phyloP scores from a whole-genome alignment of 169 alveolate species.

The Perkinsus marinus region DNA sequence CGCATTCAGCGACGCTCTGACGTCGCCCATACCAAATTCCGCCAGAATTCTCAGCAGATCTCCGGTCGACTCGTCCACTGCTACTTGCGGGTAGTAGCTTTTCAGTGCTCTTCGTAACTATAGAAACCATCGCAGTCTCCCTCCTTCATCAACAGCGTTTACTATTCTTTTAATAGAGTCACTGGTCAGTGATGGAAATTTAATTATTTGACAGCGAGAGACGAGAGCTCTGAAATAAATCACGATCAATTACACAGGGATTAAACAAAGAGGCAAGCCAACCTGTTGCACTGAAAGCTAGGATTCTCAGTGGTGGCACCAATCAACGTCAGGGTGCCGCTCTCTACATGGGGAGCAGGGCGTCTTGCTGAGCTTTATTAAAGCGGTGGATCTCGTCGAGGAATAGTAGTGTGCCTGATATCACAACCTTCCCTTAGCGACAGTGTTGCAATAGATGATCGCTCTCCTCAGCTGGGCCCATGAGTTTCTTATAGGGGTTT shows the following conservation, averaged over 20 bases:
- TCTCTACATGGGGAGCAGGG: slow-evolving; percentile 9
- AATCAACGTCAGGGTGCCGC: neutral
- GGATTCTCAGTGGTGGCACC: slow-evolving; percentile 11
- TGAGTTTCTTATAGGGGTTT: too few relatives aligned
- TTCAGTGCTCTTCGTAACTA: neutral
- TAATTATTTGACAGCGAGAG: neutral
- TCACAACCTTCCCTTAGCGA: too few relatives aligned
- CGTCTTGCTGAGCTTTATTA: slow-evolving; percentile 11
- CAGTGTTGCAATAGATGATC: too few relatives aligned
- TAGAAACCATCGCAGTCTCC: neutral
- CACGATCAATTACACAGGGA: too few relatives aligned
- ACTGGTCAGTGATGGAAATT: neutral
- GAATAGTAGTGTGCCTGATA: neutral
- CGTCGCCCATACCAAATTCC: neutral
- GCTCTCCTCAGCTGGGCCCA: too few relatives aligned
- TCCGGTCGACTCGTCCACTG: neutral
- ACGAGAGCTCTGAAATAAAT: neutral
- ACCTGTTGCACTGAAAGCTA: neutral
- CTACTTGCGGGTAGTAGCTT: neutral
- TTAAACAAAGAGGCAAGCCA: neutral
- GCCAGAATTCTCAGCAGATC: neutral
- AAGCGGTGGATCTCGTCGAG: slow-evolving; percentile 13
- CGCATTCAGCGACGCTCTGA: neutral
- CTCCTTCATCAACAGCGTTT: neutral
- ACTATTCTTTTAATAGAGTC: neutral